Conservation (phyloP, 2,329 filamentous ascomycete genomes). For the Colletotrichum sp. region DNA sequence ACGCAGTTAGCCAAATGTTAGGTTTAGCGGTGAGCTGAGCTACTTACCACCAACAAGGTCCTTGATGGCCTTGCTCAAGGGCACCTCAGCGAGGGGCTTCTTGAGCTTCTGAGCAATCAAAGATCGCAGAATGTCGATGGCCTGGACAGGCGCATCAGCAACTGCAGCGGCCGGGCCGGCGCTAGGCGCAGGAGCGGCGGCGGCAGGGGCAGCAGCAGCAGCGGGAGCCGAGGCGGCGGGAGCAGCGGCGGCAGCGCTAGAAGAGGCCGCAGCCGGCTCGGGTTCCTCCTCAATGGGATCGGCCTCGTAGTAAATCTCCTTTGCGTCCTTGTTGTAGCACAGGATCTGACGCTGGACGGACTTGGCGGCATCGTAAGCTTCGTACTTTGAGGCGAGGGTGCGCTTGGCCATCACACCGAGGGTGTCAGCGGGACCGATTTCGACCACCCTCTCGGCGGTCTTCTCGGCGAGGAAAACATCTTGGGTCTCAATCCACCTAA, state of each 20-base stretch:
- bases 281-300: conserved; percentile 93
- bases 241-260: conserved; percentile 53
- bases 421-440: conserved; percentile 96
- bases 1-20: neutral
- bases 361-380: conserved; percentile 96
- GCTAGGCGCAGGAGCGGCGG: conserved; percentile 68
- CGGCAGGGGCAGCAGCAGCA: conserved; percentile 60
- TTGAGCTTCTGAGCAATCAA: conserved; percentile 97
- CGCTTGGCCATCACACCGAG: conserved; percentile 97
- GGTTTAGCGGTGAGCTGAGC: neutral
- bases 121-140: conserved; percentile 86
- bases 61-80: conserved; percentile 96
- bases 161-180: conserved; percentile 88
- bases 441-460: conserved; percentile 94
- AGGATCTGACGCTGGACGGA: conserved; percentile 97
- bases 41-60: conserved; percentile 92
- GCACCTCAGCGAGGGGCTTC: conserved; percentile 88
- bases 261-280: conserved; percentile 60
- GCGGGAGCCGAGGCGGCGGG: conserved; percentile 58
- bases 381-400: conserved; percentile 95
- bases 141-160: conserved; percentile 84
- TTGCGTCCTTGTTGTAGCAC: conserved; percentile 99
- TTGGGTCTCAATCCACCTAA: conserved; percentile 99
- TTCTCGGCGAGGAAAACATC: conserved; percentile 99
- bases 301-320: conserved; percentile 99